Conservation (phyloP, 441 rosid genomes). For the Syzygium malaccense region DNA sequence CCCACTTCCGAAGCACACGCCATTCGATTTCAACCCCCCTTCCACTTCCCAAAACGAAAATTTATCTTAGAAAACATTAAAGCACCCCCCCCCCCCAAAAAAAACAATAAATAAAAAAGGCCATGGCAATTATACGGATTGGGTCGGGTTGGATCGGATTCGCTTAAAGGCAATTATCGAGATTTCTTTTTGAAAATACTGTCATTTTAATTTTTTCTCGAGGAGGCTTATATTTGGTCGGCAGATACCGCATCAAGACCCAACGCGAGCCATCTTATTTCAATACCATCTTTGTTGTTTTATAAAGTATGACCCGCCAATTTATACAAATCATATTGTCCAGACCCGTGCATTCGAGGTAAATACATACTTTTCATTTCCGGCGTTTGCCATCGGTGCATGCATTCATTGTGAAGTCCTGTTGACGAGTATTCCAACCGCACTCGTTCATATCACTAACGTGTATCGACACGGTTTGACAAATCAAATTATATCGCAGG, state of each 20-base stretch:
- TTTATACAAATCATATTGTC: neutral
- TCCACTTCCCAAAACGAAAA: neutral
- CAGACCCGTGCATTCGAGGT: neutral
- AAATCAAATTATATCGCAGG: accelerated
- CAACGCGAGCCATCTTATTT: accelerated
- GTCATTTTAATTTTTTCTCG: accelerated
- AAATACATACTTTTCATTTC: neutral
- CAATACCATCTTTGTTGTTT: neutral
- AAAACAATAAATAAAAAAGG: neutral
- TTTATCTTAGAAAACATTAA: neutral
- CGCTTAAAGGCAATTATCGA: neutral
- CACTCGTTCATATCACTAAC: neutral
- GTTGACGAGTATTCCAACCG: neutral
- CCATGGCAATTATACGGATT: accelerated
- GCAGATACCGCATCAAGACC: accelerated
- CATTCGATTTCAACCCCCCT: neutral
- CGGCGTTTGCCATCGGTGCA: neutral
- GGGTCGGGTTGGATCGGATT: accelerated
- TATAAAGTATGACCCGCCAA: neutral
- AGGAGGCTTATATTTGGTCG: neutral
- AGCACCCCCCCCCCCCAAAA: neutral
- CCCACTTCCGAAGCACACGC: neutral
- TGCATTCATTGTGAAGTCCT: neutral
- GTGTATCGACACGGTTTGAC: accelerated
- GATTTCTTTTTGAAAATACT: neutral